Base-by-base conservation (phyloP, 768 basidiomycete genomes). In the Harrya chromipes region DNA sequence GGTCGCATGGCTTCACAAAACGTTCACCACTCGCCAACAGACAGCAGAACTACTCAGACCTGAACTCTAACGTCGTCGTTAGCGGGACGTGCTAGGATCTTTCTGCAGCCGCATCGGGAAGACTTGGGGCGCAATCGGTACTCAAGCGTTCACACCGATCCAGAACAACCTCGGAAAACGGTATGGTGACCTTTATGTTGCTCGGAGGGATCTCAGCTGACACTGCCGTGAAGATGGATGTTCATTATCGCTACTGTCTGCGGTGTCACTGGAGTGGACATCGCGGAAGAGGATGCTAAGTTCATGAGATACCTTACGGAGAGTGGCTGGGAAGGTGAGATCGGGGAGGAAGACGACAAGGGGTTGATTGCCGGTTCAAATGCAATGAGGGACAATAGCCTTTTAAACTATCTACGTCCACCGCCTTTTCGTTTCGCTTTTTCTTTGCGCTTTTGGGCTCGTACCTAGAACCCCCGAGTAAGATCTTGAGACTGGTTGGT, bases 381-480 rank as follows among this genome's bases (percentile, higher is more conserved):
- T 51, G 19, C 27, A 8, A 33, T 20, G 10, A 17, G 23, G 33
- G 21, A 6, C 33, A 19, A 51, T 20, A 13, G 16, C 13, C 2
- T 11, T 21, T 44, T 19, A 21, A 38, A 17, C 50, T 66, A 75
- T 40, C 66, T 60, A 56, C 70, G 75, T 44, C 80, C 38, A 19
- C 55, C 38, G 13, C 46, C 74, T 65, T 79, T 83, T 68, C 85
- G 85, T 54, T 71, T 79, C 14, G 82, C 81, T 66, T 87, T 92
- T 49, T 89, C 90, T 63, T 73, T 81, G 43, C 87, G 78, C 71
- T 90, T 94, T 66, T 82, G 78, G 4, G 90, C 91, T 26, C 90
- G 83, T n/a, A 89, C 69, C 90, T 95, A 57, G 24, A 31, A 51
- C 34, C 0, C 35, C 1, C 46, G 20, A 20, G 44, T 44, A 27